A percentile compares a stretch with the other conserved stretches of the same genome.
Conservation (phyloP, 1,284 basidiomycete genomes). For the Fistulinella staudtii region DNA sequence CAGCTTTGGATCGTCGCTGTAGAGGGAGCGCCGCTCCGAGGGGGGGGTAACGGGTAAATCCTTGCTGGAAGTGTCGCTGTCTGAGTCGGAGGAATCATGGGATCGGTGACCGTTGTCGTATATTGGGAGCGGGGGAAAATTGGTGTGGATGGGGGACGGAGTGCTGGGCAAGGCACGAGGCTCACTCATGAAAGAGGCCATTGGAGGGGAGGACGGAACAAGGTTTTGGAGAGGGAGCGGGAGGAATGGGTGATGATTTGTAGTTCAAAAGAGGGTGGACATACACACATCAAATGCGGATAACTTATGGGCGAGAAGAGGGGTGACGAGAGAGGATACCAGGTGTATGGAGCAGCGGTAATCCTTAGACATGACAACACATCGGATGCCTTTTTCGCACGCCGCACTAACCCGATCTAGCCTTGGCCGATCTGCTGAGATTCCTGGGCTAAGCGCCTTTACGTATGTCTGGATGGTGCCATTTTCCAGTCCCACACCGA, state of each 20-base stretch:
- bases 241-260: constrained; percentile 7
- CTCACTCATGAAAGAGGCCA: too few species aligned
- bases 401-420: not conserved
- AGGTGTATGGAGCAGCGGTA: not conserved
- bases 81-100: constrained; percentile 9
- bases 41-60: constrained; percentile 2
- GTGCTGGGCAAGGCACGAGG: too few species aligned
- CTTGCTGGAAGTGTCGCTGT: constrained; percentile 7
- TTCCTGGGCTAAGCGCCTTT: not conserved
- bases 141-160: not conserved
- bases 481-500: too few species aligned
- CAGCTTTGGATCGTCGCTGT: constrained; percentile 12
- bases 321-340: not conserved
- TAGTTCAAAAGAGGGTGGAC: constrained; percentile 5
- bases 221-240: not conserved
- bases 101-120: not conserved
- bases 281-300: constrained; percentile 3
- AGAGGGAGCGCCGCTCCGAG: constrained; percentile 1
- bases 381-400: not conserved
- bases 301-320: constrained; percentile 8
- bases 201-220: not conserved
- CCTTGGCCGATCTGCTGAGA: not conserved
- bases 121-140: not conserved
- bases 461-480: too few species aligned
- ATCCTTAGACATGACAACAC: not conserved